phyloP scores from a whole-genome alignment of 2,329 filamentous ascomycete genomes.

The Seiridium unicorne region DNA sequence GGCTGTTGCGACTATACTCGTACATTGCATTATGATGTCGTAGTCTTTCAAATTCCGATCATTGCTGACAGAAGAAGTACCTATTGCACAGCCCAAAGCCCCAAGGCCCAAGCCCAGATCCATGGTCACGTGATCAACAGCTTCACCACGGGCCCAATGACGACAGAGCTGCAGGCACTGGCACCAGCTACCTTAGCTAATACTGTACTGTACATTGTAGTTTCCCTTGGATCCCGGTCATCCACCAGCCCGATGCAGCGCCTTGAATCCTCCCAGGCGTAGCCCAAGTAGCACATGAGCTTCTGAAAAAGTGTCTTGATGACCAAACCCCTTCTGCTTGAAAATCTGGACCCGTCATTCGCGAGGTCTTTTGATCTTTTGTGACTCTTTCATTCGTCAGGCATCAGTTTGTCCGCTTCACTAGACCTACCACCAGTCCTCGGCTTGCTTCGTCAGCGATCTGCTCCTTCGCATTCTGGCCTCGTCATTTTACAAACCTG shows the following conservation, averaged over 20 bases:
- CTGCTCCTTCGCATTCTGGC: too few species aligned
- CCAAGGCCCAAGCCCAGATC: not conserved
- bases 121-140: not conserved
- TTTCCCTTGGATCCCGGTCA: not conserved
- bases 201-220: too few species aligned
- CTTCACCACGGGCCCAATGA: not conserved
- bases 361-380: too few species aligned
- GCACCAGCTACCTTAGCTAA: not conserved
- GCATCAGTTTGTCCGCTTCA: too few species aligned
- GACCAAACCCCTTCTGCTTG: too few species aligned
- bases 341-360: too few species aligned
- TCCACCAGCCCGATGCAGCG: not conserved
- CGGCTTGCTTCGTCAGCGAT: too few species aligned
- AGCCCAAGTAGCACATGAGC: not conserved
- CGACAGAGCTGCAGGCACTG: not conserved
- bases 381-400: too few species aligned
- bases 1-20: too few species aligned
- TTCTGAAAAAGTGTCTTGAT: not conserved
- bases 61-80: not conserved
- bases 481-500: too few species aligned
- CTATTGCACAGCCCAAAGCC: not conserved
- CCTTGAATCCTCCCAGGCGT: not conserved
- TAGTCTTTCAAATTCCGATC: not conserved
- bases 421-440: too few species aligned
- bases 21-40: too few species aligned